Base-by-base conservation (phyloP, 2,329 filamentous ascomycete species). In the Ceratocystis colombiana region DNA sequence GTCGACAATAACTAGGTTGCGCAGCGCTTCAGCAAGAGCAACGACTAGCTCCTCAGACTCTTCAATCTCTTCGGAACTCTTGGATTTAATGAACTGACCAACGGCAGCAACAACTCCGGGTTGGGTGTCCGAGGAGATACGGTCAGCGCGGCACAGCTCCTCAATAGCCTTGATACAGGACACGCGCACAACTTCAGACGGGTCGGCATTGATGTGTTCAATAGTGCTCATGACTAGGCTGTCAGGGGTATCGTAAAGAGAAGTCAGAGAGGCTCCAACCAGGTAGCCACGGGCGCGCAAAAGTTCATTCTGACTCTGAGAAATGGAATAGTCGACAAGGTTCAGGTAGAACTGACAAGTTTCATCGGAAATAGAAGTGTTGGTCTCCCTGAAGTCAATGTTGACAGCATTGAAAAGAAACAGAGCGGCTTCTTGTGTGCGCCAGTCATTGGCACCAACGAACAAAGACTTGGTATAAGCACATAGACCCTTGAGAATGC, bases 21-120 rank as follows among this genome's bases (percentile, higher is more conserved):
- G 84, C 2, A 97, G 79, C 0, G 92, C 88, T 75, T 96, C 91
- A 5, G 93, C 88, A 41, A 99, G 79, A 0, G 92, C 93, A 15
- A 96, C 89, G 70, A 96, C 85, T 65, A 97, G 83, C 74, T 99
- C 94, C 71, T 97, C 93, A 10, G 89, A 89, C 69, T 96, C 92
- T 65, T 88, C 86, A 61, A 96, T 82, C 20, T 96, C 92, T 64
- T 83, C 84, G 62, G 94, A 80, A 72, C 96, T 91, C 73, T 93
- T 91, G 17, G 82, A 79, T 57, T 87, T 83, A 70, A 97, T 82
- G 75, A 92, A 99, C 45, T 87, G 79, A 64, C 85, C 83, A 69
- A 89, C 82, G 10, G 85, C 82, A n/a, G 76, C 79, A 62, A 85
- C 79, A 67, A 88, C 80, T 22, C 79, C 77, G 0, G 79, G 71